Base-by-base conservation (phyloP, 805 yeast species). In the Wickerhamiella slavikovae region DNA sequence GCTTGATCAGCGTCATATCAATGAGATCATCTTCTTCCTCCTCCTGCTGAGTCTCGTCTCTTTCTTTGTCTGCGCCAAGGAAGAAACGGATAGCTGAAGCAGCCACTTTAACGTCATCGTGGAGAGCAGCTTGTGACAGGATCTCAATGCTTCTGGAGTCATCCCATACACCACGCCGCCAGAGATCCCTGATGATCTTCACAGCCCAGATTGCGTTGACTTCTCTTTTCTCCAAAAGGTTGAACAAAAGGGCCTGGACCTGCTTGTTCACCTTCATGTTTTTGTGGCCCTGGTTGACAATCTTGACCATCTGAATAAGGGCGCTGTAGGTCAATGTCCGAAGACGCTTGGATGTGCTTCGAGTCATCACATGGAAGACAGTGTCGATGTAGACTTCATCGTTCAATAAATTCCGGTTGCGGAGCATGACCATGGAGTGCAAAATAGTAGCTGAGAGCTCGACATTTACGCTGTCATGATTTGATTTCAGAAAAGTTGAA, bases 81-180 rank as follows among this genome's bases (percentile, higher is more conserved):
- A 89, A 89, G 53, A 89, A 89, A 44, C 69, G 62, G 18, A 79
- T 89, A 36, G 94, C 98, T 3, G 95, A 76, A 31, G 75, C 58
- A 5, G 92, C 74, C 28, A 89, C 89, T 54, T 89, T 89, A 11
- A 62, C 58, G 43, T 89, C 93, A 11, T 74, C 72, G 45, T 82
- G 94, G 36, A 79, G 54, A 2, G 95, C 80, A 1, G 96, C 95
- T 43, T 80, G 89, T 2, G 92, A 74, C 96, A 89, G 83, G 45
- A 89, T 70, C 52, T 89, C 98, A n/a, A 89, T 93, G 0, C 96
- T 75, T 44, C 95, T 63, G 0, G 93, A 67, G 50, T 89, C 99
- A 51, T 82, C 95, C 99, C 99, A 89, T 34, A 89, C 77, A 46
- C 93, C 93, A 48, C 96, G 66, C 58, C 93, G 68, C 99, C 99